These are phyloP conservation scores for Rhododendron ferrugineum DNA, from an alignment of 148 eudicot genomes.

Conservation along the genomic window DNA sequence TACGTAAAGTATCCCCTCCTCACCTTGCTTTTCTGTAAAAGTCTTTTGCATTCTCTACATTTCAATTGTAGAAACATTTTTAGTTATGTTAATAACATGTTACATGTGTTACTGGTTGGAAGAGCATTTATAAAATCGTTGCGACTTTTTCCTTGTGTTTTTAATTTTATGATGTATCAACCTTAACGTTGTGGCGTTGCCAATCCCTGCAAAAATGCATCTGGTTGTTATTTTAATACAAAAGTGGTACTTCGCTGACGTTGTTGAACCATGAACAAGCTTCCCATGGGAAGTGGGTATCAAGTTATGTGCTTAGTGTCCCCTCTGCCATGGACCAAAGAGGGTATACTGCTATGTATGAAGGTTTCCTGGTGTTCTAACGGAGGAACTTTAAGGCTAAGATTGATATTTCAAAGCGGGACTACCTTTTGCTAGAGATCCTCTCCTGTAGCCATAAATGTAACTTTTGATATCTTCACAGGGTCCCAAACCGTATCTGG, in stretches of 20 bases:
- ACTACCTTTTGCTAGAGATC: not conserved
- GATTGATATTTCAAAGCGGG: not conserved
- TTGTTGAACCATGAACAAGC: not conserved
- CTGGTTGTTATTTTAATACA: not conserved
- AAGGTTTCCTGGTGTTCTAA: not conserved
- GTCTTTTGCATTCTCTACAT: not conserved
- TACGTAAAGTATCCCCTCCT: not conserved
- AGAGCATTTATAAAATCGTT: not conserved
- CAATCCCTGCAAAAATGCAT: not conserved
- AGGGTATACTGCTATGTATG: not conserved
- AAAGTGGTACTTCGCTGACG: not conserved
- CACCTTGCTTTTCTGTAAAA: not conserved
- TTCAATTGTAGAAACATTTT: not conserved
- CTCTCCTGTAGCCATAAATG: not conserved
- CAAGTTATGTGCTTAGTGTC: not conserved
- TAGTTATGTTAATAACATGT: not conserved
- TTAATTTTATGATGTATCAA: not conserved
- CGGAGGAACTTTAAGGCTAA: not conserved
- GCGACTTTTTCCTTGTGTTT: not conserved
- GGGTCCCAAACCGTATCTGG: constrained; percentile 33
- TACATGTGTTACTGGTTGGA: not conserved
- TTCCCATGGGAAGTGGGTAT: not conserved
- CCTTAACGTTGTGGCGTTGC: not conserved
- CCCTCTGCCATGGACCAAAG: not conserved
- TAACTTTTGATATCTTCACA: constrained; percentile 18